These are phyloP conservation scores for Papiliotrema terrestris DNA, from an alignment of 1,284 basidiomycete genomes.

Conservation along the genomic window DNA sequence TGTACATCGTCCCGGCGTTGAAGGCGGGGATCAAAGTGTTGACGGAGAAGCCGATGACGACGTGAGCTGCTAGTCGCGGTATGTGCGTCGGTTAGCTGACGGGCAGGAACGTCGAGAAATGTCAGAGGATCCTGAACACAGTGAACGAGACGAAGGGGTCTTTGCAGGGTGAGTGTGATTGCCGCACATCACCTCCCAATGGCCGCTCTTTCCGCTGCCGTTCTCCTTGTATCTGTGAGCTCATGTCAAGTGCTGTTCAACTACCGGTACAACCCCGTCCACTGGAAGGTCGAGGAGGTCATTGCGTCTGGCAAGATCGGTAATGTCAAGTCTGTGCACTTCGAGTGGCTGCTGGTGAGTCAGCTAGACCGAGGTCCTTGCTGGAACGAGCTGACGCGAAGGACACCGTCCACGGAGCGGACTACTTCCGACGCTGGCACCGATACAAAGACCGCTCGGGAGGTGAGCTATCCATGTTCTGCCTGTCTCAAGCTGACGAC, in stretches of 20 bases:
- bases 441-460: conserved; percentile 56
- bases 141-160: conserved; percentile 50
- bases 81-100: conserved; percentile 12
- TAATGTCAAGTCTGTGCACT: conserved; percentile 57
- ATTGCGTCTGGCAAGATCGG: conserved; percentile 56
- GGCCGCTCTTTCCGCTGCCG: neutral
- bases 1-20: conserved; percentile 51
- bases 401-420: conserved; percentile 56
- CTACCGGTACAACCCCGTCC: conserved; percentile 57
- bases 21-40: conserved; percentile 49
- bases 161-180: conserved; percentile 35
- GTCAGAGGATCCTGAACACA: conserved; percentile 53
- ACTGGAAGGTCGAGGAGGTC: conserved; percentile 57
- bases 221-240: neutral
- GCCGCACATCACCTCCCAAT: neutral
- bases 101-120: conserved; percentile 52
- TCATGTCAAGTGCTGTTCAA: conserved; percentile 39
- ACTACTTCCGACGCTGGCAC: conserved; percentile 59
- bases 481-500: neutral
- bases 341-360: conserved; percentile 55
- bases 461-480: conserved; percentile 28
- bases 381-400: conserved; percentile 6
- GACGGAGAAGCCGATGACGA: conserved; percentile 60
- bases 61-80: conserved; percentile 25
- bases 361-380: neutral